A percentile compares a stretch with the other conserved stretches of the same genome.
These are phyloP conservation scores for Biscogniauxia sp. DNA, from an alignment of 2,329 filamentous ascomycete species.

Conservation along the genomic window DNA sequence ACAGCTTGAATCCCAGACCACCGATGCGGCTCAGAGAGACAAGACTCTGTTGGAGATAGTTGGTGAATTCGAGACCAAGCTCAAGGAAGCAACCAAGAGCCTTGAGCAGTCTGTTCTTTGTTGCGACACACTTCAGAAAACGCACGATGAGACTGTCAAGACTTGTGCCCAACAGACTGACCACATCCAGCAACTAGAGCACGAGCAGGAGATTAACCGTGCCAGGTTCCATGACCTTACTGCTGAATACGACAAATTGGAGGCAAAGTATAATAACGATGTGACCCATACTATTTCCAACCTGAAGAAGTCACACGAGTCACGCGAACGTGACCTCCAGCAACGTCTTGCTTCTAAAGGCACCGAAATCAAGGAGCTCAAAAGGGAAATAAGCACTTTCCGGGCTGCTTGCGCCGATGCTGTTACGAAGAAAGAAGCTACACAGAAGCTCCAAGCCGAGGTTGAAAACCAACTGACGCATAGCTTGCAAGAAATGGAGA, in stretches of 20 bases:
- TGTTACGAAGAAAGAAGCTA: slow-evolving; percentile 4
- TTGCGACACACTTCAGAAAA: slow-evolving; percentile 1
- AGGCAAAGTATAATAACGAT: background rate
- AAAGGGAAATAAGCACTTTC: background rate
- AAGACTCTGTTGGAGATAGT: background rate
- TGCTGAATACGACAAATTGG: background rate
- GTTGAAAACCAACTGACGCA: background rate
- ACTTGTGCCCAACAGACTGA: background rate
- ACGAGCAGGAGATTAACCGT: background rate
- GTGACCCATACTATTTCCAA: background rate
- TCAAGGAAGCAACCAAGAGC: slow-evolving; percentile 1
- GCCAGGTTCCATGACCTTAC: background rate
- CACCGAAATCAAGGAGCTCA: slow-evolving; percentile 3
- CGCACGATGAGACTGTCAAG: slow-evolving; percentile 3
- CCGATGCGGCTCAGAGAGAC: background rate
- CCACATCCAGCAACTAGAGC: background rate
- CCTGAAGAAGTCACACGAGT: background rate
- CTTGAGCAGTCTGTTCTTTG: slow-evolving; percentile 1
- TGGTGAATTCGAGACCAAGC: slow-evolving; percentile 5
- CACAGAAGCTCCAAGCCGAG: background rate
- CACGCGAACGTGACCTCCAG: slow-evolving; percentile 4
- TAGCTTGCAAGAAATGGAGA: background rate
- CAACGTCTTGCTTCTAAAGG: slow-evolving; percentile 4
- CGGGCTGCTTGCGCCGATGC: slow-evolving; percentile 1
- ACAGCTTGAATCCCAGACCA: slow-evolving; percentile 1